Percentiles rank a stretch among this genome's conserved stretches.
Evolutionary conservation across 192 early-diverging fungal species (phyloP).

Genomic region (Funneliformis geosporum): DNA sequence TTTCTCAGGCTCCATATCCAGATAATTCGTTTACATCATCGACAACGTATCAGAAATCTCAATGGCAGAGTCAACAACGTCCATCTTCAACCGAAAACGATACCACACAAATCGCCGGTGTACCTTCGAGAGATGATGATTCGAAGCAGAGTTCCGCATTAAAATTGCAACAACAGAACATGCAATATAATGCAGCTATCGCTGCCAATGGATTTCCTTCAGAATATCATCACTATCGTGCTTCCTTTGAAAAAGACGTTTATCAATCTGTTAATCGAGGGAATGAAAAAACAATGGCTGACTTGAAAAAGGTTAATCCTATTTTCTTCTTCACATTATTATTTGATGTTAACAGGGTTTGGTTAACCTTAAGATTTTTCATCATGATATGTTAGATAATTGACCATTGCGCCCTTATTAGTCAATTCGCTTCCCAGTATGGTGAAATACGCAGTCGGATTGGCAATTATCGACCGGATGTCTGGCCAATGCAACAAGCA

Average conservation of each 20-base stretch:
- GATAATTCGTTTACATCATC: background rate
- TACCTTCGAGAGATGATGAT: background rate
- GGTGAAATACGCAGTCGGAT: background rate
- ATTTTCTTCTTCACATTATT: background rate
- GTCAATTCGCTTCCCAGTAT: slow-evolving; percentile 7
- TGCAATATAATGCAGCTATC: background rate
- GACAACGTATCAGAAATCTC: background rate
- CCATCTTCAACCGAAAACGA: too few species aligned
- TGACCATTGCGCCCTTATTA: slow-evolving; percentile 4
- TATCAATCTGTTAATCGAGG: background rate
- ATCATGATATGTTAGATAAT: background rate
- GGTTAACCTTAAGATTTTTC: background rate
- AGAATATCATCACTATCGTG: slow-evolving; percentile 12
- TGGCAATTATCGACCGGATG: background rate
- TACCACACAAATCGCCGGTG: background rate
- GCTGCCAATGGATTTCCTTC: background rate
- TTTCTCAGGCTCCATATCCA: background rate
- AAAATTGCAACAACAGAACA: background rate
- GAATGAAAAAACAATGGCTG: background rate
- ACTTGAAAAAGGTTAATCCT: background rate
- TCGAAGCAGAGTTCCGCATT: background rate
- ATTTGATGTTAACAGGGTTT: background rate
- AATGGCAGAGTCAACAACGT: background rate
- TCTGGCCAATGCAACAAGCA: background rate
- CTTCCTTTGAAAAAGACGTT: slow-evolving; percentile 12